A percentile compares a stretch with the other conserved stretches of the same genome.
Conservation (phyloP, 768 basidiomycete genomes). For the Auricularia auricula-judae region DNA sequence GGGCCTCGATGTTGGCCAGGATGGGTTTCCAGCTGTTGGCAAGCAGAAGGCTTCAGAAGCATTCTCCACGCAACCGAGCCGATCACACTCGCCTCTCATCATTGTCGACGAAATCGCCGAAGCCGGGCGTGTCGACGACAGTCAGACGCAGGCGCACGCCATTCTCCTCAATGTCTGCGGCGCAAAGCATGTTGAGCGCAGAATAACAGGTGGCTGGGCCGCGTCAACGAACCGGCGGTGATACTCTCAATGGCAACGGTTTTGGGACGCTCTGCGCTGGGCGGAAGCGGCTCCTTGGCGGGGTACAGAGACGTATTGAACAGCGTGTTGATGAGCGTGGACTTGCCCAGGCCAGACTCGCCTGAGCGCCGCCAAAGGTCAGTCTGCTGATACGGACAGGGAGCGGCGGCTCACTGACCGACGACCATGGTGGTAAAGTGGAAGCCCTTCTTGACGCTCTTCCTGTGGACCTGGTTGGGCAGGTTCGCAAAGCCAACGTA, state of each 20-base stretch:
- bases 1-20: conserved; percentile 93
- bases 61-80: neutral
- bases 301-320: conserved; percentile 96
- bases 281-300: conserved; percentile 72
- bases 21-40: conserved; percentile 88
- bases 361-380: conserved; percentile 34
- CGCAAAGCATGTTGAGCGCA: neutral
- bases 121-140: conserved; percentile 99
- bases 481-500: conserved; percentile 96
- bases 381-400: conserved; percentile 13
- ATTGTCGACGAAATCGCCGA: conserved; percentile 99
- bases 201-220: neutral
- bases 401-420: conserved; percentile 48
- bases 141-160: conserved; percentile 93
- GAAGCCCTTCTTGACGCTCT: conserved; percentile 96
- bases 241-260: conserved; percentile 98
- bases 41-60: neutral
- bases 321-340: conserved; percentile 95
- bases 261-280: conserved; percentile 76
- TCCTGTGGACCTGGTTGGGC: conserved; percentile 98
- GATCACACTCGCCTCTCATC: conserved; percentile 67
- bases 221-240: conserved; percentile 59
- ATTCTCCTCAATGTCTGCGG: conserved; percentile 93
- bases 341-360: conserved; percentile 98
- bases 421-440: conserved; percentile 99